Conservation (phyloP, 805 yeast species). For the Lipomyces japonicus region DNA sequence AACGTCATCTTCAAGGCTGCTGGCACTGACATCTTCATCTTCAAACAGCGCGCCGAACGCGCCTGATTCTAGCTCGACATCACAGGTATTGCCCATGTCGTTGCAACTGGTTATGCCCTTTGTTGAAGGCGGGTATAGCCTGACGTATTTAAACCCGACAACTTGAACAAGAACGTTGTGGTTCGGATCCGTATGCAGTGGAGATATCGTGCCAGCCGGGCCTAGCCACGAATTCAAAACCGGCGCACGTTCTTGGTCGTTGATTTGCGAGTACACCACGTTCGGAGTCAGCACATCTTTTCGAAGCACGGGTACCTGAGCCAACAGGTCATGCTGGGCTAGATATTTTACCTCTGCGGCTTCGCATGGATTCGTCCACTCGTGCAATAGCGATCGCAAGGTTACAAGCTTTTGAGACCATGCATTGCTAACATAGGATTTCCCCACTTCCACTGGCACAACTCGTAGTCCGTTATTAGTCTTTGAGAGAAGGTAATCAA, state of each 20-base stretch:
- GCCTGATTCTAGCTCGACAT: slow-evolving; percentile 29
- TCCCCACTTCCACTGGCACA: slow-evolving; percentile 34
- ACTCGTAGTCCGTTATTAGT: slow-evolving; percentile 25
- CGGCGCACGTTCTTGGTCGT: not conserved
- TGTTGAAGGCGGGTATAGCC: slow-evolving; percentile 24
- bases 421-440: slow-evolving; percentile 22
- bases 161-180: slow-evolving; percentile 31
- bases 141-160: slow-evolving; percentile 32
- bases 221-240: slow-evolving; percentile 32
- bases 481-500: slow-evolving; percentile 22
- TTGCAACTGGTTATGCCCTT: not conserved
- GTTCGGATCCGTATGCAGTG: slow-evolving; percentile 32
- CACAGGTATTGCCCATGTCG: slow-evolving; percentile 31
- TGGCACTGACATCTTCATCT: not conserved
- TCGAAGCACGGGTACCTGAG: slow-evolving; percentile 24
- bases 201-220: slow-evolving; percentile 31
- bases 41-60: slow-evolving; percentile 13
- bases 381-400: slow-evolving; percentile 24
- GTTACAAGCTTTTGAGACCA: slow-evolving; percentile 29
- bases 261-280: not conserved
- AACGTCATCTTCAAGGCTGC: not conserved
- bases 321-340: slow-evolving; percentile 31
- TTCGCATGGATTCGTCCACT: slow-evolving; percentile 7
- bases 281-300: slow-evolving; percentile 27
- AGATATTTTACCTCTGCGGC: slow-evolving; percentile 16